Base-by-base conservation (phyloP, 1,284 basidiomycete genomes). In the Caloboletus inedulis region DNA sequence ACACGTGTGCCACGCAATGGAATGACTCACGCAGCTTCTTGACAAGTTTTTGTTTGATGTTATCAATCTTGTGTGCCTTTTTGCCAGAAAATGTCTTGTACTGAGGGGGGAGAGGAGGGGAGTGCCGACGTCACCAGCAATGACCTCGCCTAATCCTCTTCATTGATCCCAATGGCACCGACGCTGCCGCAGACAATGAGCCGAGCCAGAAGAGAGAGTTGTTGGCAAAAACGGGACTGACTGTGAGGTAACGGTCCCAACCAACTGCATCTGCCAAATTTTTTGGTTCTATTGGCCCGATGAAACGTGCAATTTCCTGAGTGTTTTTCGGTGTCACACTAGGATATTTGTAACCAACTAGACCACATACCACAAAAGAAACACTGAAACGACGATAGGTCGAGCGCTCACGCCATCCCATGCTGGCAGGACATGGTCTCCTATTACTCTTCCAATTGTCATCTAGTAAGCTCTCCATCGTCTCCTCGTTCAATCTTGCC, bases 161-260 rank as follows among this genome's bases (percentile, higher is more conserved):
- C 47, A 62, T 71, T 69, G 69, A 71, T 67, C 63, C 61, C 70
- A 67, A 73, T 73, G 71, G 68, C 68, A 65, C 69, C 68, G 72
- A 73, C 72, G 70, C 69, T 70, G 70, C 72, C 68, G 71, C 59
- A 59, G 69, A 70, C 61, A 68, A 64, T 61, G 65, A 63, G 60
- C 63, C 62, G 66, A 63, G 63, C 62, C 63, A 64, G 70, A 71
- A 72, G 66, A 59, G 58, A 65, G 61, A 53, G 59, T 49, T 68
- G 66, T 63, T 66, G 72, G 64, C 63, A 61, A 64, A 58, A 63
- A 63, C 47, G 68, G 68, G 65, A 72, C 66, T 67, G 64, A 71
- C 69, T 67, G 69, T 68, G 68, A 68, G 63, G 74, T 76, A 54
- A 65, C 64, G 53, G 64, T 55, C 68, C 66, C 69, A 41, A 21